These are phyloP conservation scores for Phytophthora colocasiae DNA, from an alignment of 352 stramenopile genomes.

Conservation along the genomic window DNA sequence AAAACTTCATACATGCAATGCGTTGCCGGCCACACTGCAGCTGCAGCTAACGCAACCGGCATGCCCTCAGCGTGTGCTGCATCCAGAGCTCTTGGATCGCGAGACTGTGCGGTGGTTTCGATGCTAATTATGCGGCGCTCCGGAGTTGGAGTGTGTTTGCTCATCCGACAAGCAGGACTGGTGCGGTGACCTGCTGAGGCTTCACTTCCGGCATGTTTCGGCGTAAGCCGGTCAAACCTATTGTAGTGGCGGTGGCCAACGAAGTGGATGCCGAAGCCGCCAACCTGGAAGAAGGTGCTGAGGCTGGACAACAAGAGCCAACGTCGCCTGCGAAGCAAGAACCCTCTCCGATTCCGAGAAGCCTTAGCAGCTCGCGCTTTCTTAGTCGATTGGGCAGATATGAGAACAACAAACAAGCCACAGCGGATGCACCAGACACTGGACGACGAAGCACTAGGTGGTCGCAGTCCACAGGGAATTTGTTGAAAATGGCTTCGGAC, in stretches of 20 bases:
- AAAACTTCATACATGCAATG: neutral
- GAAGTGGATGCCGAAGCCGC: constrained; percentile 15
- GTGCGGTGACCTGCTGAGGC: neutral
- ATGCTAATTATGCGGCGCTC: constrained; percentile 1
- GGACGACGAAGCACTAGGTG: constrained; percentile 21
- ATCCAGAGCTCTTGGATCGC: constrained; percentile 8
- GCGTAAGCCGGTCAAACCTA: constrained; percentile 14
- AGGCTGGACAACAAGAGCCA: neutral
- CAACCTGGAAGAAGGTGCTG: constrained; percentile 15
- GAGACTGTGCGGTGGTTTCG: constrained; percentile 8
- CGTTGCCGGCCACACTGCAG: neutral
- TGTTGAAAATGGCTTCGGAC: constrained; percentile 21
- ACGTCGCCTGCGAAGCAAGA: neutral
- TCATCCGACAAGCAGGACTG: neutral
- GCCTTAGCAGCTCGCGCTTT: neutral
- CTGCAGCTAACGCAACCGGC: constrained; percentile 1
- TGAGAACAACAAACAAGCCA: constrained; percentile 18
- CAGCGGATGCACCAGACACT: neutral
- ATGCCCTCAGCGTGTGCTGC: neutral
- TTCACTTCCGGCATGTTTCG: constrained; percentile 21
- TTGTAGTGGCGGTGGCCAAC: constrained; percentile 12
- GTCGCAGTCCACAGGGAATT: constrained; percentile 19
- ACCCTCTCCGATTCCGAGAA: neutral
- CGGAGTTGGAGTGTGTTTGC: no score
- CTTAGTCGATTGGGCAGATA: constrained; percentile 5